Evolutionary conservation across 352 stramenopile genomes (phyloP), one percentile per base, ranked within the genome.

Genomic region (Albugo candida): DNA sequence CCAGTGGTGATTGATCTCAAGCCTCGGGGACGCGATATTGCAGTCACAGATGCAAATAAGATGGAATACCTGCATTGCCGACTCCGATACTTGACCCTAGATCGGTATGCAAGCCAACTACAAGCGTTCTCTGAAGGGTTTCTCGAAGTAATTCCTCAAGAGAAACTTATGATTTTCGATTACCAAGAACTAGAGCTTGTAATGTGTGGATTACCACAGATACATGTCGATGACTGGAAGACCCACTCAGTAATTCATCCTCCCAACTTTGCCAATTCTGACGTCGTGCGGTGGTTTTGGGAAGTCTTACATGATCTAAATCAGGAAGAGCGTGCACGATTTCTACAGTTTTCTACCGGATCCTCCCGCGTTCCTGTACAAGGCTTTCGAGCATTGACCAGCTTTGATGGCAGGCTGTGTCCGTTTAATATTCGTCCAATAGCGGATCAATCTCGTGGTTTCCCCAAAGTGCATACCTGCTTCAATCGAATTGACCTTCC

Each of bases 161-260:
- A 95, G 47, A 75, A 97, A 10, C 64, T 99, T 20, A 91, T 95
- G 39, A 79, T 98, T 0, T 99, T 99, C 63, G 94, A 99, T 66
- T 97, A 97, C 60, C 93, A 98, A 61, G 93, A 99, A 63, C 66
- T 99, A 24, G 75, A 88, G 59, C 65, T 88, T 36, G 67, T 88
- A 36, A 57, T 88, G n/a, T 82, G 71, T 35, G 76, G 76, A 0
- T 48, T 94, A n/a, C 67, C 70, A 1, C 65, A 83, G 52, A 88
- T 96, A 41, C 81, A 96, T 53, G 52, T 96, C 10, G 61, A 48
- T 6, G 87, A 97, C 52, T 95, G 88, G 84, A 68, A 81, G 17
- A 53, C 53, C 5, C 70, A 94, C 53, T 95, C 84, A 2, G 49
- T 63, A 0, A 63, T 82, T 1, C 62, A 70, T 0, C 55, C 63